Evolutionary conservation across 2,329 filamentous ascomycete species (phyloP), one percentile per base, ranked within the genome.

Genomic region (Falciphora oryzae): DNA sequence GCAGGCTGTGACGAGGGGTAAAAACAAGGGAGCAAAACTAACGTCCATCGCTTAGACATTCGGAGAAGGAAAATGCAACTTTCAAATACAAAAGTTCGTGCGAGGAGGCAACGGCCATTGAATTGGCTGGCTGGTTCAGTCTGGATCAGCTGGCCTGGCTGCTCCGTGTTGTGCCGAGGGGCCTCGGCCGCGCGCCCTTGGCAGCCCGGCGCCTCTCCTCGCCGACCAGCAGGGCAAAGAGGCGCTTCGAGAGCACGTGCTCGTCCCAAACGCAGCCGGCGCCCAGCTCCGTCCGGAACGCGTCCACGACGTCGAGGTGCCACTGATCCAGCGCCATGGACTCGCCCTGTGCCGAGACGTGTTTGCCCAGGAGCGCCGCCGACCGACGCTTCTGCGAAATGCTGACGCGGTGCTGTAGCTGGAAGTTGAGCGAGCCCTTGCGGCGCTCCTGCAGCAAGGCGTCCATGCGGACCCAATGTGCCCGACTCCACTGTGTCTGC

Each of bases 291-390:
- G 70, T 70, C 65, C 73, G 74, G 69, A 86, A 87, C 3, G 80
- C 83, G 65, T 85, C 81, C 29, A 86, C 78, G 64, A 85, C 78
- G 65, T 87, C 84, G 25, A 86, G 72, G 66, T 87, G 85, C 84
- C 84, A 86, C 65, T 76, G 71, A 72, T 85, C 79, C 25, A 87
- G 74, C 28, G 75, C 67, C 74, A 87, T 75, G 5, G 73, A 72
- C 70, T 79, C 75, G 59, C 78, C 81, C 50, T 81, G 78, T 32
- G 80, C 78, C 29, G 72, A 71, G 65, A 86, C 79, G 31, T 75
- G 77, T 70, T 80, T 83, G 65, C 83, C 82, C 2, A 85, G 74
- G 38, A 82, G 76, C 57, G 72, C 61, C 16, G 70, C 25, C 28
- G 63, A 44, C n/a, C 38, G 53, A 18, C 29, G 31, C 57, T 59